A percentile compares a stretch with the other conserved stretches of the same genome.
Conservation (phyloP, 179 eudicot species). For the Spinacia oleracea region DNA sequence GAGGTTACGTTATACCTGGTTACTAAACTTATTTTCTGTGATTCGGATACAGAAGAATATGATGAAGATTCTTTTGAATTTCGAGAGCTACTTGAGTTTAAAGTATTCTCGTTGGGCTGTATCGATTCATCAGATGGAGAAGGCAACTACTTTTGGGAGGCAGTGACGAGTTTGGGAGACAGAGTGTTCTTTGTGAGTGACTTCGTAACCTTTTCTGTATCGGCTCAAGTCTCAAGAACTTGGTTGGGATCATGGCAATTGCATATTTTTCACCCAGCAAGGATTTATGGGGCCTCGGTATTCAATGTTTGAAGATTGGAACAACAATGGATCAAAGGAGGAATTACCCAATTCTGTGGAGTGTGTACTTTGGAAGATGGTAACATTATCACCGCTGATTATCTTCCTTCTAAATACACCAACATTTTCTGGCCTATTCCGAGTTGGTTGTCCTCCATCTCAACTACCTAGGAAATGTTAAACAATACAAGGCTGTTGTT, state of each 20-base stretch:
- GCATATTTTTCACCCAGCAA: neutral
- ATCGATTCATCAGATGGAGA: neutral
- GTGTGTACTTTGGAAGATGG: neutral
- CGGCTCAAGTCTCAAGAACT: neutral
- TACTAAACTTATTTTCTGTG: too few species aligned
- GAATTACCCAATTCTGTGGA: neutral
- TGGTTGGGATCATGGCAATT: neutral
- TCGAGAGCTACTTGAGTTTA: neutral
- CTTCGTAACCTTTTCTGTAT: neutral
- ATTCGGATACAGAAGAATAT: too few species aligned
- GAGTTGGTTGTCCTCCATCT: neutral
- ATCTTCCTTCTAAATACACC: neutral
- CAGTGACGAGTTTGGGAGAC: neutral
- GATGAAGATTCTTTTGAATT: too few species aligned
- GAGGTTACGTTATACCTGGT: too few species aligned
- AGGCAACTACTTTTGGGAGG: conserved; percentile 6
- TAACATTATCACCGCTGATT: neutral
- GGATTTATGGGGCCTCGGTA: neutral
- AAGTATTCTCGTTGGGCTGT: neutral
- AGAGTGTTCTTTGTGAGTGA: neutral
- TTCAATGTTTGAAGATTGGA: neutral
- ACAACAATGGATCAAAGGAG: neutral
- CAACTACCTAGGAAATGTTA: too few species aligned
- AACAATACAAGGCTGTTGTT: too few species aligned
- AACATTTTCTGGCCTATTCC: neutral